A percentile compares a stretch with the other conserved stretches of the same genome.
These are phyloP conservation scores for Crithidia expoeki DNA, from an alignment of 208 protist species.

Conservation along the genomic window DNA sequence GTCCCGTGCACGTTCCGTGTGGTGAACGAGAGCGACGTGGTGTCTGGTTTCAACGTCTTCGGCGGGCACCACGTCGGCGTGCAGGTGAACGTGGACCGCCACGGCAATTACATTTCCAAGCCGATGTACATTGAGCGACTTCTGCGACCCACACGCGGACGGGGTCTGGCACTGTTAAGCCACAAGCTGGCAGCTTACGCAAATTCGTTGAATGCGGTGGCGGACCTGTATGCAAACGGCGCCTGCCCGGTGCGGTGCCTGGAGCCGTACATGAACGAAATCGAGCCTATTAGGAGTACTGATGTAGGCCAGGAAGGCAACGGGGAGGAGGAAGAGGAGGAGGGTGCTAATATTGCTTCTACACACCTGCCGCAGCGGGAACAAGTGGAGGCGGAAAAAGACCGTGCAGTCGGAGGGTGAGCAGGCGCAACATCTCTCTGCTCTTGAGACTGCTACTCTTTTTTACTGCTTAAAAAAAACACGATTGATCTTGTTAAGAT, in stretches of 20 bases:
- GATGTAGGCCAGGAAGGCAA: not conserved
- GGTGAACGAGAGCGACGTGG: conserved; percentile 87
- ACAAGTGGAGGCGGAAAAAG: no score
- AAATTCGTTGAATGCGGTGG: conserved; percentile 69
- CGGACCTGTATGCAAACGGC: conserved; percentile 34
- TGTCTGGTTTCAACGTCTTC: conserved; percentile 62
- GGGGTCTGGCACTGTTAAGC: conserved; percentile 47
- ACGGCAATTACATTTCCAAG: conserved; percentile 81
- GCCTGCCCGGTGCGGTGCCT: conserved; percentile 49
- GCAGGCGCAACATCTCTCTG: no score
- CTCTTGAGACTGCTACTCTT: no score
- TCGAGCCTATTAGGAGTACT: conserved; percentile 27
- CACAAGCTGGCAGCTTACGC: conserved; percentile 68
- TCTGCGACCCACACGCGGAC: conserved; percentile 59
- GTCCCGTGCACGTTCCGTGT: conserved; percentile 81
- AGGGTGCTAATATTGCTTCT: no score
- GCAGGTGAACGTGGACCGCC: conserved; percentile 79
- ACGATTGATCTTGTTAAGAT: no score
- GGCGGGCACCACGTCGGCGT: conserved; percentile 75
- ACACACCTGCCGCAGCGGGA: no score
- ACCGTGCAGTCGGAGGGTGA: no score
- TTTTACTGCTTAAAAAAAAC: no score
- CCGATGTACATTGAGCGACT: conserved; percentile 83
- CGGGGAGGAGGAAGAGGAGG: not conserved
- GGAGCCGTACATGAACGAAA: conserved; percentile 33